Conservation (phyloP, 2,329 filamentous ascomycete species). For the Clarireedia monteithiana region DNA sequence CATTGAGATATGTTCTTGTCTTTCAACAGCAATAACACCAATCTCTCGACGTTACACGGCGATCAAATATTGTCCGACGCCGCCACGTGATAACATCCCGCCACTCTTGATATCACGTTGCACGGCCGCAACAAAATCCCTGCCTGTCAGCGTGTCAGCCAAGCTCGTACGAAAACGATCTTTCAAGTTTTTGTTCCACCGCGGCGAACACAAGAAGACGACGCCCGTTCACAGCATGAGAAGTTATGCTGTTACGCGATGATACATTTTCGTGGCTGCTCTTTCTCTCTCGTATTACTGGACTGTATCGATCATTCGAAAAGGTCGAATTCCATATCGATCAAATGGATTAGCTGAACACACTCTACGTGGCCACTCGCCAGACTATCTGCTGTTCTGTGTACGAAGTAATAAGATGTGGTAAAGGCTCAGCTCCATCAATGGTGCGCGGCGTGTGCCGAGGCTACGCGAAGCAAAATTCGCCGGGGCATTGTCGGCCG, state of each 20-base stretch:
- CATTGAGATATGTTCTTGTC: background rate
- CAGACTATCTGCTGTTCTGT: background rate
- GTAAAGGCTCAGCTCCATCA: background rate
- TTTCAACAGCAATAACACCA: background rate
- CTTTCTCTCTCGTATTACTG: background rate
- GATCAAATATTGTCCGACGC: too few species aligned
- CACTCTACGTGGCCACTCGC: background rate
- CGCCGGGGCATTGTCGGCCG: background rate
- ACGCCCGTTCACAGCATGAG: background rate
- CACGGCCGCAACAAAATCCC: background rate
- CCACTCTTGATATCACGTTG: too few species aligned
- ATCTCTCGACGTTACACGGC: too few species aligned
- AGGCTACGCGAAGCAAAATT: background rate
- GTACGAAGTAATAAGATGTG: background rate
- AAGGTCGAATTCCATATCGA: background rate
- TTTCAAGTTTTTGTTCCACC: background rate
- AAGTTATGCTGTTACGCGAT: slow-evolving; percentile 1
- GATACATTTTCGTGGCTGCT: slow-evolving; percentile 4
- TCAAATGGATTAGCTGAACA: background rate
- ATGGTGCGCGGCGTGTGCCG: slow-evolving; percentile 4
- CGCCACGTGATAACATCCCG: too few species aligned
- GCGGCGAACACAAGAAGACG: background rate
- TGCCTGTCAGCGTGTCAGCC: background rate
- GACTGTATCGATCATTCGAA: background rate
- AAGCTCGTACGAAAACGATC: slow-evolving; percentile 1